Evolutionary conservation across 78 protist genomes (phyloP).

Genomic region (Cavenderia fasciculata): DNA sequence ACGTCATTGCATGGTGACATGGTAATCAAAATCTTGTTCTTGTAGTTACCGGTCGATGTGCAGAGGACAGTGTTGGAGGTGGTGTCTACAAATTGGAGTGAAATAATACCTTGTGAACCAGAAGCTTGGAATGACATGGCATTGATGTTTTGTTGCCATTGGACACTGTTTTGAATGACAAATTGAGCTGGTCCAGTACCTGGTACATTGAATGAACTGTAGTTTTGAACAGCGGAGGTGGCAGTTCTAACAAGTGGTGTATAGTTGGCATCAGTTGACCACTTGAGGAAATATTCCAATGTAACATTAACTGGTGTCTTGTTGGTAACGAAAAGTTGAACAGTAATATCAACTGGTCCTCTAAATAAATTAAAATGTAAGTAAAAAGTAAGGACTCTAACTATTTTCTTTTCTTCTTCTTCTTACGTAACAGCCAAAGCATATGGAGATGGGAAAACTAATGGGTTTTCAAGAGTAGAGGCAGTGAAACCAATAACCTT

Average conservation of each 20-base stretch:
- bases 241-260: conserved; percentile 57
- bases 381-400: not conserved
- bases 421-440: conserved; percentile 22
- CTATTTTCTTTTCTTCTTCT: not conserved
- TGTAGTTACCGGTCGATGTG: conserved; percentile 40
- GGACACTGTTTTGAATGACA: conserved; percentile 1
- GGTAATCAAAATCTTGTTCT: not conserved
- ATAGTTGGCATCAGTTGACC: not conserved
- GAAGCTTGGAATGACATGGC: conserved; percentile 55
- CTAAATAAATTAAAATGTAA: not conserved
- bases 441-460: conserved; percentile 64
- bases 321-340: not conserved
- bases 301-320: not conserved
- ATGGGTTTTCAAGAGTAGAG: conserved; percentile 20
- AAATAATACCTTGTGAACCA: conserved; percentile 43
- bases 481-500: conserved; percentile 59
- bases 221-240: conserved; percentile 16
- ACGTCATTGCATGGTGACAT: conserved; percentile 23
- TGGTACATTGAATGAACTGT: conserved; percentile 50
- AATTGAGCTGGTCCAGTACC: conserved; percentile 31
- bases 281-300: conserved; percentile 35
- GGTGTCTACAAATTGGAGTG: conserved; percentile 3
- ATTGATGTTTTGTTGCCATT: conserved; percentile 54
- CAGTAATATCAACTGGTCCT: conserved; percentile 16
- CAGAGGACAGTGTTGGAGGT: conserved; percentile 19